Conservation (phyloP, 2,329 filamentous ascomycete species). For the Monosporascus sp. region DNA sequence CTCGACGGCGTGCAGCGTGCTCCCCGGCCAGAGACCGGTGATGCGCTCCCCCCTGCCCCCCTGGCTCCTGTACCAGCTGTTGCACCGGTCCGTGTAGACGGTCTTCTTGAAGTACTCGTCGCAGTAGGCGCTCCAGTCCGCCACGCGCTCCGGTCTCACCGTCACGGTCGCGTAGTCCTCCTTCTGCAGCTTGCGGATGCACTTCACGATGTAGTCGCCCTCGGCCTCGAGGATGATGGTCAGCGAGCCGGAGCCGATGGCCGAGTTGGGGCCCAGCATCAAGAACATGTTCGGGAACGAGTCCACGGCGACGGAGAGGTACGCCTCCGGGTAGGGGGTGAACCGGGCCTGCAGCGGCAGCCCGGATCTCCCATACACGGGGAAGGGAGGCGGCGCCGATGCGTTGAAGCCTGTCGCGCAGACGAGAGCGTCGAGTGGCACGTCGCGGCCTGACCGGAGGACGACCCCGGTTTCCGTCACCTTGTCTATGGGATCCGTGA, state of each 20-base stretch:
- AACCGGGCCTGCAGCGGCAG: constrained; percentile 34
- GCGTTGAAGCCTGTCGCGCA: constrained; percentile 44
- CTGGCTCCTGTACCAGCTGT: constrained; percentile 49
- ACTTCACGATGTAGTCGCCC: constrained; percentile 42
- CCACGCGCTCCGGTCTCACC: constrained; percentile 37
- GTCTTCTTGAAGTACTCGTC: constrained; percentile 43
- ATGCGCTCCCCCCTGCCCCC: constrained; percentile 34
- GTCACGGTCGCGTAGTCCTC: constrained; percentile 40
- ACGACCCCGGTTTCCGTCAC: constrained; percentile 32
- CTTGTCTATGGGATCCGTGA: constrained; percentile 27
- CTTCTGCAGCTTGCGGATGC: constrained; percentile 42
- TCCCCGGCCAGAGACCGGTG: constrained; percentile 40
- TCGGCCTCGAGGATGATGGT: constrained; percentile 42
- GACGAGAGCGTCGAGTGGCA: constrained; percentile 40
- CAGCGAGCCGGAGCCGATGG: constrained; percentile 41
- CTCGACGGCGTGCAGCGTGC: constrained; percentile 38
- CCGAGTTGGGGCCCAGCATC: constrained; percentile 43
- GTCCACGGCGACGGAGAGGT: constrained; percentile 40
- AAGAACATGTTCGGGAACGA: constrained; percentile 46
- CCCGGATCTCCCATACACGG: constrained; percentile 33
- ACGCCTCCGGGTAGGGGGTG: constrained; percentile 33
- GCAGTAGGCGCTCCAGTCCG: constrained; percentile 42
- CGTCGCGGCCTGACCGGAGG: constrained; percentile 18
- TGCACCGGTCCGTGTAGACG: constrained; percentile 43
- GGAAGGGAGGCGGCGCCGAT: constrained; percentile 35